Conservation (phyloP, 2,329 filamentous ascomycete species). For the Mariannaea elegans region DNA sequence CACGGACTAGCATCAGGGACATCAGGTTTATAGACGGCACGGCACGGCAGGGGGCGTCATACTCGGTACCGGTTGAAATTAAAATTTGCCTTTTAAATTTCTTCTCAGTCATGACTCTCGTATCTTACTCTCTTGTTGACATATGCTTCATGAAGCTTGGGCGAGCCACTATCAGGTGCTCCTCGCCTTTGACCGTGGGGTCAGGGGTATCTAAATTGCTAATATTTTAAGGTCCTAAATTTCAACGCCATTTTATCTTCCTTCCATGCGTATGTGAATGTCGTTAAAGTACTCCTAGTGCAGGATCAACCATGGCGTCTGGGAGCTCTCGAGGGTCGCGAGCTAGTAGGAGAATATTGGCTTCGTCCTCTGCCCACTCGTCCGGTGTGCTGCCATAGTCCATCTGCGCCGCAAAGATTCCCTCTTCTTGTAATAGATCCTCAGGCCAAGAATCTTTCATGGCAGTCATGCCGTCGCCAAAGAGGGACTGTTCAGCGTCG, state of each 20-base stretch:
- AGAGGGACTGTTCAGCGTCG: constrained; percentile 28
- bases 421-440: constrained; percentile 38
- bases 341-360: constrained; percentile 53
- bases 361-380: constrained; percentile 56
- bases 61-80: constrained; percentile 7
- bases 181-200: constrained; percentile 27
- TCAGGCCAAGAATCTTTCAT: constrained; percentile 37
- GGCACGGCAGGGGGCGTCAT: background rate
- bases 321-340: constrained; percentile 35
- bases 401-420: constrained; percentile 47
- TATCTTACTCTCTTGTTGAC: background rate
- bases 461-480: constrained; percentile 29
- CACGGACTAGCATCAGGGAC: constrained; percentile 12
- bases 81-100: background rate
- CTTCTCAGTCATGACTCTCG: background rate
- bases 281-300: constrained; percentile 32
- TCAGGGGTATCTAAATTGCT: constrained; percentile 34
- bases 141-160: constrained; percentile 25
- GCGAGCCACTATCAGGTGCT: background rate
- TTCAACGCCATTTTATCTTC: constrained; percentile 14
- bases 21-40: constrained; percentile 32
- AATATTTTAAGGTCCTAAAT: constrained; percentile 16
- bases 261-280: background rate
- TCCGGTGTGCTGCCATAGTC: constrained; percentile 45
- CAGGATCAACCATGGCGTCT: constrained; percentile 45